A percentile compares a stretch with the other conserved stretches of the same genome.
These are phyloP conservation scores for Syzygium jambos DNA, from an alignment of 345 rosid genomes.

Conservation along the genomic window DNA sequence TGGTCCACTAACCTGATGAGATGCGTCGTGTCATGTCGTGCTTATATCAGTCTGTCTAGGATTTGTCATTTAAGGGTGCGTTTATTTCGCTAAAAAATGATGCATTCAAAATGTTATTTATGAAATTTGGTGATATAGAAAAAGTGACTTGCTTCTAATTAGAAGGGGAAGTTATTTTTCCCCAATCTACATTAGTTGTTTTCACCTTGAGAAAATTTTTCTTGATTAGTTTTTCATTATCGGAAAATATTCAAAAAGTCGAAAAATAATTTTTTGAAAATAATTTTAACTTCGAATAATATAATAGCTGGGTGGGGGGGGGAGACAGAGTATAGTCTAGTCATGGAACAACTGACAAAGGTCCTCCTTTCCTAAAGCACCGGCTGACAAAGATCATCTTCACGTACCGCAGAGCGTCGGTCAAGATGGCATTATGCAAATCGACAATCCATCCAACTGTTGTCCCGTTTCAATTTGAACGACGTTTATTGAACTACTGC, in stretches of 20 bases:
- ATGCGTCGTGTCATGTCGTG: accelerated
- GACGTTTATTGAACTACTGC: neutral
- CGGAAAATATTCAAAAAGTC: accelerated
- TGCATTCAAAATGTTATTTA: neutral
- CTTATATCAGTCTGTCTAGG: accelerated
- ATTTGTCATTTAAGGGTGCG: accelerated
- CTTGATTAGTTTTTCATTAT: neutral
- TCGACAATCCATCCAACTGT: neutral
- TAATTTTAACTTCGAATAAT: neutral
- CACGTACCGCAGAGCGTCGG: neutral
- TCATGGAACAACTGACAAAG: neutral
- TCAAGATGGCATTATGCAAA: neutral
- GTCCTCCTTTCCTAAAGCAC: neutral
- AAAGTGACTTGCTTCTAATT: accelerated
- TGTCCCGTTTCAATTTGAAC: neutral
- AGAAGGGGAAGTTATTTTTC: neutral
- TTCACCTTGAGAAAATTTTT: neutral
- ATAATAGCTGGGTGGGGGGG: neutral
- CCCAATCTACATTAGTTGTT: accelerated
- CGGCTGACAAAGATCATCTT: neutral
- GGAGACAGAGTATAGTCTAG: neutral
- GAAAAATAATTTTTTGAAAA: neutral
- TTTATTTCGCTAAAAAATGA: neutral
- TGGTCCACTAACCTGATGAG: accelerated
- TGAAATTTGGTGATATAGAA: neutral